phyloP scores from a whole-genome alignment of 306 rosid species.

The Acacia melanoxylon region DNA sequence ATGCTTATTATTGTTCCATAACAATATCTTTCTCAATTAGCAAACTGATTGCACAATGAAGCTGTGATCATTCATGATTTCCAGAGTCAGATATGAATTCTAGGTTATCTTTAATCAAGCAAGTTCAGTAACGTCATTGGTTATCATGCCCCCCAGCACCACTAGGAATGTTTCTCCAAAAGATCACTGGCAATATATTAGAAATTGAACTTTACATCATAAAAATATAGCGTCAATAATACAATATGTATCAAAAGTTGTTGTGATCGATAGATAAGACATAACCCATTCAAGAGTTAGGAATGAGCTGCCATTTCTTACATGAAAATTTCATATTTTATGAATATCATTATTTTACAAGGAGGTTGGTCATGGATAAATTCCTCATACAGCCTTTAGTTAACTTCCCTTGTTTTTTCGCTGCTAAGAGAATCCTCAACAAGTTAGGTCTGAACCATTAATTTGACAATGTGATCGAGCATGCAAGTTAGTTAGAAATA shows the following conservation, averaged over 20 bases:
- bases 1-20: too few species aligned
- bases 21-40: background rate
- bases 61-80: slow-evolving; percentile 1
- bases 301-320: background rate
- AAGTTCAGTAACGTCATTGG: background rate
- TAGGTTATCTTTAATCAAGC: background rate
- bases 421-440: background rate
- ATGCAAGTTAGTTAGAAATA: too few species aligned
- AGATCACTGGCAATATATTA: background rate
- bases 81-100: background rate
- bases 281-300: background rate
- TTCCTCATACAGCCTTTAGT: background rate
- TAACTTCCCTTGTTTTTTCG: background rate
- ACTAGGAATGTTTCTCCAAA: background rate
- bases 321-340: background rate
- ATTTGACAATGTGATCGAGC: background rate
- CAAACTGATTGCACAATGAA: slow-evolving; percentile 7
- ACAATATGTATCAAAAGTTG: background rate
- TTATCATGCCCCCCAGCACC: background rate
- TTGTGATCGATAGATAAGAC: background rate
- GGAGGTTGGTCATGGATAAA: background rate
- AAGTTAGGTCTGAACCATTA: background rate
- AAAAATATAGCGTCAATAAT: background rate
- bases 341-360: too few species aligned
- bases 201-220: background rate